These are phyloP conservation scores for Trichoderma guizhouense DNA, from an alignment of 2,329 filamentous ascomycete genomes.

Conservation along the genomic window DNA sequence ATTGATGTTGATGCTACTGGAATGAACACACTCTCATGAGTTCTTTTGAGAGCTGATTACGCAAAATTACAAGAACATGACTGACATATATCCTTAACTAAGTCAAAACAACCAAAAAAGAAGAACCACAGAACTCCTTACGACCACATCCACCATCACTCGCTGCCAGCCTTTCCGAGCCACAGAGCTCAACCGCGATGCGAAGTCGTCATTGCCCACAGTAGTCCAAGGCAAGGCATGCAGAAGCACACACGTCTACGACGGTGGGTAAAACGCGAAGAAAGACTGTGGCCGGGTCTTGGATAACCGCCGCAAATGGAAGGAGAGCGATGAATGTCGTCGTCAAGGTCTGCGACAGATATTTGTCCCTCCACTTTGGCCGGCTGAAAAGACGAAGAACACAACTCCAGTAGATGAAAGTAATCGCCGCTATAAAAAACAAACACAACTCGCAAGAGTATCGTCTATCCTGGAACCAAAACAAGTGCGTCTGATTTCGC, in stretches of 20 bases:
- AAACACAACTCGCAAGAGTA: slow-evolving; percentile 8
- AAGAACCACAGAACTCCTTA: slow-evolving; percentile 27
- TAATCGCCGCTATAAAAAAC: slow-evolving; percentile 1
- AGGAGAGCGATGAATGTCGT: slow-evolving; percentile 2
- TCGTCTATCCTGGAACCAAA: background rate
- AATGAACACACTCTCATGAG: background rate
- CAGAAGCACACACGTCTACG: slow-evolving; percentile 8
- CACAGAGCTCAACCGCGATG: background rate
- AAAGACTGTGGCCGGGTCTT: slow-evolving; percentile 13
- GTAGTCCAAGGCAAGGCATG: slow-evolving; percentile 33
- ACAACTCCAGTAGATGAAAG: slow-evolving; percentile 11
- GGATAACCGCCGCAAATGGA: background rate
- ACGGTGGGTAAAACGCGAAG: slow-evolving; percentile 12
- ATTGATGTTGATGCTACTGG: background rate
- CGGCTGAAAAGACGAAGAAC: slow-evolving; percentile 13
- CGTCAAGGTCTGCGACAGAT: background rate
- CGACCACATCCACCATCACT: slow-evolving; percentile 65
- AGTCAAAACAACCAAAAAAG: background rate
- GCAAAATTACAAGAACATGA: background rate
- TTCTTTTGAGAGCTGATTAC: background rate
- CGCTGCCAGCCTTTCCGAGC: background rate
- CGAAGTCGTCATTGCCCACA: background rate
- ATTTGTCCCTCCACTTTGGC: slow-evolving; percentile 8
- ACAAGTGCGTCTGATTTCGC: background rate
- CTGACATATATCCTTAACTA: background rate